Evolutionary conservation across 73 alveolate species (phyloP).

Genomic region (Effrenium voratum): DNA sequence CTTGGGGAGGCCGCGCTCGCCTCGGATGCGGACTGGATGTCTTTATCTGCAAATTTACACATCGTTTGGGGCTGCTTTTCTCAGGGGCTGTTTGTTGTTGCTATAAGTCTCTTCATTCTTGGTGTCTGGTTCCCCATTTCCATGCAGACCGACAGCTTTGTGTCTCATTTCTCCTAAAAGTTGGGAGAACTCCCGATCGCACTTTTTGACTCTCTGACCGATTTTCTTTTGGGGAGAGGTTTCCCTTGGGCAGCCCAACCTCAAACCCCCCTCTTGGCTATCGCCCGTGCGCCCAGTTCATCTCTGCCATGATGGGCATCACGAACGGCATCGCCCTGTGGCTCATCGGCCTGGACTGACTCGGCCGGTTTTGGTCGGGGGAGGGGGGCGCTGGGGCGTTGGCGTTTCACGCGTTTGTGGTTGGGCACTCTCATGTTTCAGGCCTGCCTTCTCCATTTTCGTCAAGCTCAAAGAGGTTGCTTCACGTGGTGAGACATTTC

Average conservation of each 20-base stretch:
- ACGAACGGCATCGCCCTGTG: conserved; percentile 74
- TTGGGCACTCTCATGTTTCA: neutral
- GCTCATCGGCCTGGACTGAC: conserved; percentile 42
- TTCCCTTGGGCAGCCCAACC: too few relatives aligned
- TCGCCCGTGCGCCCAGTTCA: conserved; percentile 5
- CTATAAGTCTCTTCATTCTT: too few relatives aligned
- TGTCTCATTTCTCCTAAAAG: too few relatives aligned
- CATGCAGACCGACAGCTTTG: too few relatives aligned
- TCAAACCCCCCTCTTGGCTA: neutral
- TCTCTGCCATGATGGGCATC: conserved; percentile 66
- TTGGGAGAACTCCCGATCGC: too few relatives aligned
- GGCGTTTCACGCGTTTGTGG: neutral
- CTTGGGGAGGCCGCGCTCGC: neutral
- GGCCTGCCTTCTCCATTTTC: too few relatives aligned
- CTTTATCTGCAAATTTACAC: neutral
- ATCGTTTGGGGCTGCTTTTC: too few relatives aligned
- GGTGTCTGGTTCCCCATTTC: too few relatives aligned
- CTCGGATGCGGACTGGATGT: neutral
- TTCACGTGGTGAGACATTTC: neutral
- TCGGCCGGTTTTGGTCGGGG: neutral
- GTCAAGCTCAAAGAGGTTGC: too few relatives aligned
- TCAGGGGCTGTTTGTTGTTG: too few relatives aligned
- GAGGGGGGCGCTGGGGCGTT: neutral
- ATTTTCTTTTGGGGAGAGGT: too few relatives aligned
- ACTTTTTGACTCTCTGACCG: too few relatives aligned